These are phyloP conservation scores for Leishmania amazonensis DNA, from an alignment of 208 protist species.

Conservation along the genomic window DNA sequence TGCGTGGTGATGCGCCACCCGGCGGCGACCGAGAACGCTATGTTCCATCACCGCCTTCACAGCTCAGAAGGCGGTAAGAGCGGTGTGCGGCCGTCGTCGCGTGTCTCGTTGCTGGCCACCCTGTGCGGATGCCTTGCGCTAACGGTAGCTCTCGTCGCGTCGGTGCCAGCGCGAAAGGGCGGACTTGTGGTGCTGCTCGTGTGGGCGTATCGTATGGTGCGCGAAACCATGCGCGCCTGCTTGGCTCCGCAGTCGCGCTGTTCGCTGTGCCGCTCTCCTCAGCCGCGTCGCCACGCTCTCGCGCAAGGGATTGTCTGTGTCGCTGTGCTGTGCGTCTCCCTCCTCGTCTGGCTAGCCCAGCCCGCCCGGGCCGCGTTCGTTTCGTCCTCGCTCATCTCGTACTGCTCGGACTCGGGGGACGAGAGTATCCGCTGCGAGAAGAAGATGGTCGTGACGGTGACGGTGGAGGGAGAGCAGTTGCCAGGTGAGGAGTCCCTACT, in stretches of 20 bases:
- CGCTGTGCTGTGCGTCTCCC: neutral
- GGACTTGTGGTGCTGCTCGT: neutral
- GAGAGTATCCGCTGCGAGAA: constrained; percentile 58
- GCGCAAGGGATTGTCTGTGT: neutral
- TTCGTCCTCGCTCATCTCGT: constrained; percentile 68
- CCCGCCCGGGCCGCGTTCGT: constrained; percentile 41
- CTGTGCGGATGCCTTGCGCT: neutral
- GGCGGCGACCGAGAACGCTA: neutral
- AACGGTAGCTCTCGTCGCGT: neutral
- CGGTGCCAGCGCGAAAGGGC: no score
- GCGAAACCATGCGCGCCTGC: neutral
- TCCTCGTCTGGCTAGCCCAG: neutral
- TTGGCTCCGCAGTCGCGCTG: neutral
- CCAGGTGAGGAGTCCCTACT: constrained; percentile 68
- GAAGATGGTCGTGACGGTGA: constrained; percentile 82
- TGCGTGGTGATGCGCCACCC: neutral
- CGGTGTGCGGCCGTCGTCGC: neutral
- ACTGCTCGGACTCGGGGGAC: constrained; percentile 58
- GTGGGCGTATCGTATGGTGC: neutral
- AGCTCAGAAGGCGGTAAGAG: neutral
- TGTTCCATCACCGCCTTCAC: neutral
- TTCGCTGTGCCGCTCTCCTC: neutral
- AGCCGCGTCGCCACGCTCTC: neutral
- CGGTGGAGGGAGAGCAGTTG: constrained; percentile 64
- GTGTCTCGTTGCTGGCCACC: neutral